A percentile compares a stretch with the other conserved stretches of the same genome.
These are phyloP conservation scores for Diutina mesorugosa DNA, from an alignment of 1,139 yeast genomes.

Conservation along the genomic window DNA sequence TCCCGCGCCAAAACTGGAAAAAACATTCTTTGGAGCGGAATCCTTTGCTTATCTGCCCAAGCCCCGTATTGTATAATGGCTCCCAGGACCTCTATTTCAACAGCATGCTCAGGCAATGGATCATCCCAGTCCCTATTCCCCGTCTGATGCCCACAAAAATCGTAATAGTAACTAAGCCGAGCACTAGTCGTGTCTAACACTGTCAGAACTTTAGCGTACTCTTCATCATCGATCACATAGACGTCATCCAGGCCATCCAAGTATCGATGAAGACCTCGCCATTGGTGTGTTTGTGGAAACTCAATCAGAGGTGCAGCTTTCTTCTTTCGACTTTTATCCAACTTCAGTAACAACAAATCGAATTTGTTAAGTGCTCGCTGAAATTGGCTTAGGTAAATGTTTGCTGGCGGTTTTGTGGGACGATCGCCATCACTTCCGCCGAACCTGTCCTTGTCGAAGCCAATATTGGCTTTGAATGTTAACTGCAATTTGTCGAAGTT, in stretches of 20 bases:
- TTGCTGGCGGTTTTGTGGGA: not conserved
- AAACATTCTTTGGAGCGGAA: conserved; percentile 48
- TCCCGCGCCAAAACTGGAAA: conserved; percentile 61
- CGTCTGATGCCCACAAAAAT: conserved; percentile 14
- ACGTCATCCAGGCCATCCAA: conserved; percentile 19
- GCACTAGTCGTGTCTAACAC: conserved; percentile 52
- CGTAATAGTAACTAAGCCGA: conserved; percentile 50
- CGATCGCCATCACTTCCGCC: not conserved
- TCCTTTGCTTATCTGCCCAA: conserved; percentile 85
- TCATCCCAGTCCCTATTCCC: not conserved
- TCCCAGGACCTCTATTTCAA: conserved; percentile 44
- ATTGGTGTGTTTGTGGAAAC: conserved; percentile 7
- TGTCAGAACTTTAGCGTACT: conserved; percentile 75
- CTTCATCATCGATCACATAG: conserved; percentile 22
- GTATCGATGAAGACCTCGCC: conserved; percentile 33
- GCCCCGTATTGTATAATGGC: conserved; percentile 83
- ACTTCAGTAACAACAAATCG: not conserved
- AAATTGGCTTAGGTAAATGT: not conserved
- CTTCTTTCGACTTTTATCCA: not conserved
- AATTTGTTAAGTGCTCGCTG: not conserved
- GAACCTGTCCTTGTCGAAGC: conserved; percentile 21
- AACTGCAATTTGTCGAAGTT: conserved; percentile 39
- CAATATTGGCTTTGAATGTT: conserved; percentile 57
- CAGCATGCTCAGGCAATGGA: conserved; percentile 46
- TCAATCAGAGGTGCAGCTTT: not conserved